Evolutionary conservation across 306 rosid species (phyloP), one percentile per base, ranked within the genome.

Genomic region (Glycine latifolia): DNA sequence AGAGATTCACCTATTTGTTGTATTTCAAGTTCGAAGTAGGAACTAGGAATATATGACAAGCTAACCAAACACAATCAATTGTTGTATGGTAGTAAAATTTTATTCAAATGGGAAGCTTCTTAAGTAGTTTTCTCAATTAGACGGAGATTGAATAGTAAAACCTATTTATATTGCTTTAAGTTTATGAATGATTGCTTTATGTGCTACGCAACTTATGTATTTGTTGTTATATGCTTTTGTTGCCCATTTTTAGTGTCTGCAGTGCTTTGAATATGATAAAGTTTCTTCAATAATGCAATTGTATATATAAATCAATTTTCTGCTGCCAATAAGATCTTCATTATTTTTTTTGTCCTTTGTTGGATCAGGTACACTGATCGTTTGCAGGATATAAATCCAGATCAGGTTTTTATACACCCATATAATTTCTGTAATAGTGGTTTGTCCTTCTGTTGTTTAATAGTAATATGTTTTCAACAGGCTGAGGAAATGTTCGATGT

Each of bases 401-500:
- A 93, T 79, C 97, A 92, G 97, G 97, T 95, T 85, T 71, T 15
- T 81, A 62, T 15, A 77, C 73, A 48, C 52, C 67, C 50, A 67
- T 69, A 17, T 62, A 73, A 62, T 73, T 53, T 48, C 33, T 79
- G 60, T 58, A 5, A 58, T 82, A 68, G 31, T 84, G 47, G 17
- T 68, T 67, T 68, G 66, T 60, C 44, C 48, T 70, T 8, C 83
- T 80, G 43, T 39, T 12, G 59, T 87, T 65, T 82, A 83, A 87
- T 69, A 37, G 26, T 82, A 3, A 41, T 37, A 20, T 67, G 52
- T 56, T 73, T 77, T 67, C 73, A 52, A 68, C 91, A 95, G 97
- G 99, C 93, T 8, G 97, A 90, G 85, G 97, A 93, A 91, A 88
- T 93, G 86, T 91, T 91, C 59, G 97, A 93, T 88, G 95, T 91